These are phyloP conservation scores for Linaria vulgaris DNA, from an alignment of 257 asterid genomes.

Conservation along the genomic window DNA sequence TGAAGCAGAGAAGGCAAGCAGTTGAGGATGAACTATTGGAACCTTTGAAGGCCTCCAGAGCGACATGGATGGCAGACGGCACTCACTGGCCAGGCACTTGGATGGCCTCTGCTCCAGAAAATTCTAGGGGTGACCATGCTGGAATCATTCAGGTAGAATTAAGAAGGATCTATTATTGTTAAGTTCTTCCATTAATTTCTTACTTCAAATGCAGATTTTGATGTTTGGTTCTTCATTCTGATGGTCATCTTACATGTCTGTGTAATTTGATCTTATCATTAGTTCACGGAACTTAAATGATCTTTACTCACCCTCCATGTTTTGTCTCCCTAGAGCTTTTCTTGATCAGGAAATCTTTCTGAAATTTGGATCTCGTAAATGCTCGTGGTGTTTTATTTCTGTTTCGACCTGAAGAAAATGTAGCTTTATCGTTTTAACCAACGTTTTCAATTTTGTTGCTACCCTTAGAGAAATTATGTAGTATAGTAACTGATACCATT, in stretches of 20 bases:
- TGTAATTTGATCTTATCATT: no score
- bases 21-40: constrained; percentile 58
- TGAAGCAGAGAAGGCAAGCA: constrained; percentile 68
- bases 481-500: background rate
- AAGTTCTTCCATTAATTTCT: background rate
- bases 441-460: background rate
- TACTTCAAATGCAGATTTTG: no score
- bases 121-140: constrained; percentile 85
- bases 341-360: no score
- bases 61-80: constrained; percentile 97
- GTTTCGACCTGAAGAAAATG: no score
- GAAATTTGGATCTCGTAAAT: no score
- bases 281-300: no score
- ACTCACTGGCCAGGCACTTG: constrained; percentile 95
- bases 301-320: no score
- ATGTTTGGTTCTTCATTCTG: background rate
- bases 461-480: no score
- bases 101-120: constrained; percentile 61
- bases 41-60: constrained; percentile 71
- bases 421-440: background rate
- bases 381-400: no score
- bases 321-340: no score
- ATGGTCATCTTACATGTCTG: background rate
- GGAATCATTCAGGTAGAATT: constrained; percentile 78
- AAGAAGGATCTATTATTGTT: background rate